Percentiles rank a stretch among this genome's conserved stretches.
These are phyloP conservation scores for Nadsonia fulvescens DNA, from an alignment of 805 yeast species.

Conservation along the genomic window DNA sequence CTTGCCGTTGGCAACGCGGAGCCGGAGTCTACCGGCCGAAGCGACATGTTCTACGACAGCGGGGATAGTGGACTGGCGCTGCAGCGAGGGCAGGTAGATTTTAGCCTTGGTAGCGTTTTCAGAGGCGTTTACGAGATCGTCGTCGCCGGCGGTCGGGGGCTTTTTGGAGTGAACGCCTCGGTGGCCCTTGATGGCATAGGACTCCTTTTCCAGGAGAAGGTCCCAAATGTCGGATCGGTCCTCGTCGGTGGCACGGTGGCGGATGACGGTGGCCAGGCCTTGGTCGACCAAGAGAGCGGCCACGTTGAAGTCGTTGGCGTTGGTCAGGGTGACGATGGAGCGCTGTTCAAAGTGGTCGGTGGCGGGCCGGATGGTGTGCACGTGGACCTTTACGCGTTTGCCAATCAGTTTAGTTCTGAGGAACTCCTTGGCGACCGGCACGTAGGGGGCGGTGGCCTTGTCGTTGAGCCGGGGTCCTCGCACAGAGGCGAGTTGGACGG, in stretches of 20 bases:
- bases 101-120: conserved; percentile 56
- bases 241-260: conserved; percentile 49
- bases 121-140: conserved; percentile 61
- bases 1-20: conserved; percentile 46
- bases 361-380: conserved; percentile 48
- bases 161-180: conserved; percentile 46
- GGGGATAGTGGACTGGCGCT: conserved; percentile 42
- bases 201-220: conserved; percentile 49
- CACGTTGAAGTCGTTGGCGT: conserved; percentile 38
- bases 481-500: conserved; percentile 61
- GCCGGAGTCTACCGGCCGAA: conserved; percentile 48
- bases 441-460: conserved; percentile 34
- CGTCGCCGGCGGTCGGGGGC: conserved; percentile 33
- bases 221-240: conserved; percentile 70
- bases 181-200: conserved; percentile 34
- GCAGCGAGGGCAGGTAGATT: conserved; percentile 52
- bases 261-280: conserved; percentile 65
- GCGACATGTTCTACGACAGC: conserved; percentile 60
- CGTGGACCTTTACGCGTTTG: conserved; percentile 38
- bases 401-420: conserved; percentile 55
- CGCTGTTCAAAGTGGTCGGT: conserved; percentile 47
- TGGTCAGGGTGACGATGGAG: conserved; percentile 41
- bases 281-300: conserved; percentile 39
- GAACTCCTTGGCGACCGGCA: conserved; percentile 54
- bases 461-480: conserved; percentile 59